Evolutionary conservation across 768 basidiomycete genomes (phyloP), one percentile per base, ranked within the genome.

Genomic region (Lyophyllum decastes): DNA sequence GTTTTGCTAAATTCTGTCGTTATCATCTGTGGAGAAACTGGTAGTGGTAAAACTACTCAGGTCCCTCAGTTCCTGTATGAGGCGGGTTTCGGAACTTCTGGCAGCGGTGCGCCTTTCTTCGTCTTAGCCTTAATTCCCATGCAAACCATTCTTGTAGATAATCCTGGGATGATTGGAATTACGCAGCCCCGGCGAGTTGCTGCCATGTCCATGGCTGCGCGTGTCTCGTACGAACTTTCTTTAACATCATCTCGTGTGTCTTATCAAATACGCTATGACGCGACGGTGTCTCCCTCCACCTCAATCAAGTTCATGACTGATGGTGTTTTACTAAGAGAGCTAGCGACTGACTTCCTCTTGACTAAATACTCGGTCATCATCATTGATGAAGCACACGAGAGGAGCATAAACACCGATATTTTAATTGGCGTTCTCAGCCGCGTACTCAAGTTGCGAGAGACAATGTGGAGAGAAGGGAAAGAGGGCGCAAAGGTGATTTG

Each of bases 231-330:
- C 49, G 97, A 99, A 73, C 78, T 99, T n/a, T 90, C 91, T 5
- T 76, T 98, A 14, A 82, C 91, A 0, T 78, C 89, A 1, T 88
- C 89, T 0, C 80, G 83, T 24, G 93, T 98, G 6, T 96, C 97
- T 0, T 95, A 98, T 72, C 95, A 98, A 71, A 98, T 99, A 60
- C 90, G 97, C 59, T 99, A 98, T 68, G 96, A 98, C 63, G 90
- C 94, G 1, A 98, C 94, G 0, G 88, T 94, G 0, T 94, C 94
- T 3, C 81, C 93, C 0, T 80, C 85, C 21, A 99, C 97, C 1
- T 88, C 88, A 8, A 95, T 99, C 78, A 98, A 98, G 72, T 99
- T 98, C 78, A 98, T 98, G 95, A 99, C 97, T 6, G 97, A 99
- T 66, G 97, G 97, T 76, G 94, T 99, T 25, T 77, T 99, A 33